These are phyloP conservation scores for Fraxinus baroniana DNA, from an alignment of 305 asterid genomes.

Conservation along the genomic window DNA sequence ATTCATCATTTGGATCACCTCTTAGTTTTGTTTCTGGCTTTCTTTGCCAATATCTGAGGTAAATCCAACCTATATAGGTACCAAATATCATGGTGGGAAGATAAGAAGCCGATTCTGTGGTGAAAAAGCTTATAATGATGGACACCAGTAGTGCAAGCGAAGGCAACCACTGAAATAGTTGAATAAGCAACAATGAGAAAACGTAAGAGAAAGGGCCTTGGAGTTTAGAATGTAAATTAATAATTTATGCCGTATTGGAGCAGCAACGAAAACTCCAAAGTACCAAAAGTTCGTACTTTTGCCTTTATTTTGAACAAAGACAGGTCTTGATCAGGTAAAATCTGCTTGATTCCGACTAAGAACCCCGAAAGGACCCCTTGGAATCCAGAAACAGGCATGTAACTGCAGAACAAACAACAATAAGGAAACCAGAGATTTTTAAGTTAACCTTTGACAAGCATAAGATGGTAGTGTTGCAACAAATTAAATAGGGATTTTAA, in stretches of 20 bases:
- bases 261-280: conserved; percentile 7
- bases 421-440: conserved; percentile 16
- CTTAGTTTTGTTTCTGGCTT: conserved; percentile 68
- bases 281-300: conserved; percentile 50
- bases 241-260: not conserved
- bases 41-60: conserved; percentile 86
- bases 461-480: conserved; percentile 8
- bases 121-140: conserved; percentile 62
- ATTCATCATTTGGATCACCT: conserved; percentile 97
- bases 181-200: conserved; percentile 15
- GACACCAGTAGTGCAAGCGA: conserved; percentile 62
- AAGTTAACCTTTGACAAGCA: conserved; percentile 7
- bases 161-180: conserved; percentile 84
- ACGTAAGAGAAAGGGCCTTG: conserved; percentile 11
- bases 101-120: conserved; percentile 61
- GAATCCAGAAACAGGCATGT: conserved; percentile 89
- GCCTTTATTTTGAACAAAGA: conserved; percentile 62
- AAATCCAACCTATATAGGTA: conserved; percentile 83
- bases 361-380: conserved; percentile 87
- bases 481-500: not conserved
- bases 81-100: conserved; percentile 80
- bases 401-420: conserved; percentile 43
- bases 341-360: conserved; percentile 86
- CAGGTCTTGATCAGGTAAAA: conserved; percentile 84
- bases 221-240: not conserved